Evolutionary conservation across 2,329 filamentous ascomycete species (phyloP), one percentile per base, ranked within the genome.

Genomic region (Fusarium domesticum): DNA sequence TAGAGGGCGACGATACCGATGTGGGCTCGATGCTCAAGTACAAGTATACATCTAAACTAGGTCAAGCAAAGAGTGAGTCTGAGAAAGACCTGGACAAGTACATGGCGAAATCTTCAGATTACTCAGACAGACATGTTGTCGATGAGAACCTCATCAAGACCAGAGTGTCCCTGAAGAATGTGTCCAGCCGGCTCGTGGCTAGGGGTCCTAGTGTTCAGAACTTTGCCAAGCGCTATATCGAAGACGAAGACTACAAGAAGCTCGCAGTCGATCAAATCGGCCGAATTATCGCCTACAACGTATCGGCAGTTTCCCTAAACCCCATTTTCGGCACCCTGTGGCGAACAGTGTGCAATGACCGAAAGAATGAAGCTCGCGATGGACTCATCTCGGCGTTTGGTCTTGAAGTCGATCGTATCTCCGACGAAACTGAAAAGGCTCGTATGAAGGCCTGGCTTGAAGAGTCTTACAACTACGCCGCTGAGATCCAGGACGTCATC

Each of bases 321-420:
- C 72, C 74, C 1, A 66, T 78, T 1, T 78, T 78, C 38, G 74
- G 74, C 5, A 64, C 61, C 6, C 64, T 78, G 3, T 78, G 75
- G 74, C 64, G 74, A 6, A 63, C 70, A 0, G 65, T 77, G 4
- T 77, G 73, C 58, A 74, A 67, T 35, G 73, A 78, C 52, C 65
- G 71, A 4, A 47, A 52, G 2, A 70, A 72, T 47, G 56, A 65
- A 1, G 62, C 59, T 2, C 68, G 74, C 4, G 66, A 73, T 33
- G 60, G 53, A 2, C 62, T 77, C 1, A 63, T 75, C 14, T 47
- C 64, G n/a, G 54, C 63, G 0, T 77, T 78, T 41, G 65, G 71
- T 2, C 43, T 54, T 1, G 49, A 65, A n/a, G 64, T 75, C 2
- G 65, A 71, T 5, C 59, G 49, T 1, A 65, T 75, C 18, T 17